These are phyloP conservation scores for Trichothecium sympodiale DNA, from an alignment of 2,329 filamentous ascomycete species.

Conservation along the genomic window DNA sequence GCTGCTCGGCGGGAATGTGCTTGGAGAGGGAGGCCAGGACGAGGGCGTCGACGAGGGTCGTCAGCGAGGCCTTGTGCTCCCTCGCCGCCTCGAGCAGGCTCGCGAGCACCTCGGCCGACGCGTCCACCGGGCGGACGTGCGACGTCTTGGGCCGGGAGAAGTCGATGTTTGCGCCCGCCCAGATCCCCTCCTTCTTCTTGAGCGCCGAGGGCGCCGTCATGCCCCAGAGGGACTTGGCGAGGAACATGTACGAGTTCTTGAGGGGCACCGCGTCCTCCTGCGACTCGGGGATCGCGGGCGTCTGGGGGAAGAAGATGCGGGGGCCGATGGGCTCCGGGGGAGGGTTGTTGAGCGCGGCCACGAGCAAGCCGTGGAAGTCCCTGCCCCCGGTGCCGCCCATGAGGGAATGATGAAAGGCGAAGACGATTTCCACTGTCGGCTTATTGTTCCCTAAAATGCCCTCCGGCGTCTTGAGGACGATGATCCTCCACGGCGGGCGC, in stretches of 20 bases:
- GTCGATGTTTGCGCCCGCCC: constrained; percentile 26
- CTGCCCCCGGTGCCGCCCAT: constrained; percentile 38
- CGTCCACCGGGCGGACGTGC: constrained; percentile 22
- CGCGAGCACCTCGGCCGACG: constrained; percentile 17
- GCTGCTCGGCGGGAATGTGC: constrained; percentile 20
- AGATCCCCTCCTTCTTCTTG: constrained; percentile 17
- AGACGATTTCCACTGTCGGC: constrained; percentile 27
- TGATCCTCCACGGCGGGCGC: constrained; percentile 36
- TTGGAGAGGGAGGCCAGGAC: constrained; percentile 27
- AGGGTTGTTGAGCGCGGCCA: constrained; percentile 24
- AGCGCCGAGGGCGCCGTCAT: constrained; percentile 27
- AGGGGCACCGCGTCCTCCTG: constrained; percentile 31
- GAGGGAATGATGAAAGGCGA: constrained; percentile 41
- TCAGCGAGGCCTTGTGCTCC: constrained; percentile 31
- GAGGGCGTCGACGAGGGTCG: constrained; percentile 36
- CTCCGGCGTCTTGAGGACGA: constrained; percentile 19
- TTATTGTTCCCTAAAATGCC: not conserved
- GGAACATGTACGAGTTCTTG: constrained; percentile 25
- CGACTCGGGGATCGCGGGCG: constrained; percentile 21
- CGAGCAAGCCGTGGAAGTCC: constrained; percentile 36
- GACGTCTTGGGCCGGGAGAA: constrained; percentile 23
- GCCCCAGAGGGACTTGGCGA: constrained; percentile 29
- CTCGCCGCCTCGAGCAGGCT: constrained; percentile 28
- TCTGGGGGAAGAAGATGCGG: constrained; percentile 18
- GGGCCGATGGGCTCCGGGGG: constrained; percentile 4